Evolutionary conservation across 2,329 filamentous ascomycete genomes (phyloP), one percentile per base, ranked within the genome.

Genomic region (Aureobasidium sp.): DNA sequence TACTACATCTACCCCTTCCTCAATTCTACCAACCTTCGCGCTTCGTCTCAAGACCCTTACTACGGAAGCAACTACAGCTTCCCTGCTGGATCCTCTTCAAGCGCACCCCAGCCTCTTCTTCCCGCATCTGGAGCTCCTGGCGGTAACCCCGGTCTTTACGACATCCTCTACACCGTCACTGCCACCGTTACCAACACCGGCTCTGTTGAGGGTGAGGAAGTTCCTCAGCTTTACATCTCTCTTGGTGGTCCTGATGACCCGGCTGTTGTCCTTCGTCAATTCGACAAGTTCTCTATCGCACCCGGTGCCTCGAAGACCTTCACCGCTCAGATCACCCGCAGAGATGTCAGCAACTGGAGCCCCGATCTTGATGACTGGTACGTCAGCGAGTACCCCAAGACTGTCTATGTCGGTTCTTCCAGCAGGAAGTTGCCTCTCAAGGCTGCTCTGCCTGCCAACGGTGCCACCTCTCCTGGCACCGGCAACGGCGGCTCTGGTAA

Each of bases 261-360:
- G 8, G 77, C 77, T 61, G 76, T 82, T 45, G 81, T 82, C 3
- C 85, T 97, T 14, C 86, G 93, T 64, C 87, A 87, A 49, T 97
- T 97, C 69, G 89, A 95, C 62, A 84, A 90, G 50, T 74, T 96
- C 62, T 81, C 79, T 53, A 85, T 97, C 65, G 78, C 82, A 4
- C 82, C 90, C 0, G 90, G 90, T n/a, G 73, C 84, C 73, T 84
- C 81, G 57, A 79, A 77, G 3, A 83, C 80, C 2, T 95, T 94
- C 78, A 79, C 74, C 0, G 85, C 84, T 0, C 81, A 85, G 16
- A 75, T 97, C 61, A 91, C 86, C 6, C 82, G 92, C 42, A 85
- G 91, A 61, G 93, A 97, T 70, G 67, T 97, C 61, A 91, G 87
- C 72, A 94, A 91, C 77, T 97, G 93, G 92, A 90, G 96, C 67